These are phyloP conservation scores for Cylindrotheca closterium DNA, from an alignment of 108 stramenopile species.

Conservation along the genomic window DNA sequence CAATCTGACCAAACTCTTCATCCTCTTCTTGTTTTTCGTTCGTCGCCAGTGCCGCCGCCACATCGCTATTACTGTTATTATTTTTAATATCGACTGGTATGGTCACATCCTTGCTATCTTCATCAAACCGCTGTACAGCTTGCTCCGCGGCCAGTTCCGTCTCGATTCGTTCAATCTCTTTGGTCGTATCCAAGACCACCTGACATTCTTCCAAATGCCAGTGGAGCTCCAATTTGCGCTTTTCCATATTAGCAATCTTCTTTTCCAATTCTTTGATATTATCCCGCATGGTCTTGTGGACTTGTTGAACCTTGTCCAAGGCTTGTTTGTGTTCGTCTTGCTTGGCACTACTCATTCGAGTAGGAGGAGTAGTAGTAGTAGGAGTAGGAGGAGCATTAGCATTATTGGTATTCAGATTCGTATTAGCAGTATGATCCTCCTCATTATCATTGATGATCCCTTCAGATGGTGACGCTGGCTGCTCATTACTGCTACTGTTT, in stretches of 20 bases:
- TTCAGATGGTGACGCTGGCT: no score
- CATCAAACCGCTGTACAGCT: no score
- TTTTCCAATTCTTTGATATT: constrained; percentile 7
- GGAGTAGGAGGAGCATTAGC: no score
- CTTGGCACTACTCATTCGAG: neutral
- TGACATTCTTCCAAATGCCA: constrained; percentile 5
- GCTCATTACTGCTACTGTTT: no score
- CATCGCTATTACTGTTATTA: no score
- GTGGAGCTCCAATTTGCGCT: constrained; percentile 3
- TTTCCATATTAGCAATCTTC: constrained; percentile 6
- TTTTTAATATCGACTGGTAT: no score
- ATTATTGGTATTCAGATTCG: neutral
- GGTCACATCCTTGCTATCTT: no score
- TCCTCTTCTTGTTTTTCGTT: no score
- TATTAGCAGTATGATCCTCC: neutral
- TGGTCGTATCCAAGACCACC: constrained; percentile 3
- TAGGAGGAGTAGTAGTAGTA: neutral
- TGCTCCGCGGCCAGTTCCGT: neutral
- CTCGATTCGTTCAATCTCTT: neutral
- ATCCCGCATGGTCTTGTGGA: constrained; percentile 4
- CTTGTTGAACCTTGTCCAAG: constrained; percentile 1
- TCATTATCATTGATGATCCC: no score
- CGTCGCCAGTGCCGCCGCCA: no score
- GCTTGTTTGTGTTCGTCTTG: neutral
- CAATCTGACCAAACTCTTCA: no score